Evolutionary conservation across 352 stramenopile genomes (phyloP).

Genomic region (Globisporangium parvum): DNA sequence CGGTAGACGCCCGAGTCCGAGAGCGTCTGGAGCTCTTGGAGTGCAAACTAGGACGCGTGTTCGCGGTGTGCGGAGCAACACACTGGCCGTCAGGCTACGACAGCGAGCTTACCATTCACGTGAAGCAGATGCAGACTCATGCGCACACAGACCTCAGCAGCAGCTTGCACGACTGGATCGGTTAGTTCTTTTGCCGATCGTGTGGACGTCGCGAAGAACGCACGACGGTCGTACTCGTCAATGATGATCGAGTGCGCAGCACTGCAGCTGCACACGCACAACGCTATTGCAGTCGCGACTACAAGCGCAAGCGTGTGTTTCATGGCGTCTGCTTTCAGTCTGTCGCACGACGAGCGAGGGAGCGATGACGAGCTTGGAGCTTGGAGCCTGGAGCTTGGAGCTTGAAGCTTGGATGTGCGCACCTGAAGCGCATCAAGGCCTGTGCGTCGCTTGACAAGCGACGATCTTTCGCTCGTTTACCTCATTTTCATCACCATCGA

Average conservation of each 20-base stretch:
- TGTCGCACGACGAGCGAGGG: neutral
- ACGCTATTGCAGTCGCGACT: neutral
- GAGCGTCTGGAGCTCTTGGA: constrained; percentile 44
- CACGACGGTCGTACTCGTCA: constrained; percentile 11
- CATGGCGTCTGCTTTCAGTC: neutral
- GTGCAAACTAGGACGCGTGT: constrained; percentile 62
- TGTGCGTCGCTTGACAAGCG: too few species aligned
- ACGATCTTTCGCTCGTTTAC: too few species aligned
- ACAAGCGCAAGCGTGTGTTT: neutral
- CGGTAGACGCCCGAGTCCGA: constrained; percentile 72
- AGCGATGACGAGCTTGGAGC: too few species aligned
- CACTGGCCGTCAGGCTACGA: too few species aligned
- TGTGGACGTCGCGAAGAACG: constrained; percentile 22
- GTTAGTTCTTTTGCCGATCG: constrained; percentile 18
- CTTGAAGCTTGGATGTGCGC: too few species aligned
- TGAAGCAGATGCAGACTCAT: too few species aligned
- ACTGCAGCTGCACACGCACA: neutral
- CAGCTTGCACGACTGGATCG: constrained; percentile 37
- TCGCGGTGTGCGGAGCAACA: too few species aligned
- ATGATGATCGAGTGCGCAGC: neutral
- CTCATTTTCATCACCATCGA: too few species aligned
- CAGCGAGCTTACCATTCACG: too few species aligned
- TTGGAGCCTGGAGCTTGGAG: too few species aligned
- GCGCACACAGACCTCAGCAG: constrained; percentile 45
- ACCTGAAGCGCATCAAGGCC: too few species aligned